These are phyloP conservation scores for Pyracantha coccinea DNA, from an alignment of 331 rosid species.

Conservation along the genomic window DNA sequence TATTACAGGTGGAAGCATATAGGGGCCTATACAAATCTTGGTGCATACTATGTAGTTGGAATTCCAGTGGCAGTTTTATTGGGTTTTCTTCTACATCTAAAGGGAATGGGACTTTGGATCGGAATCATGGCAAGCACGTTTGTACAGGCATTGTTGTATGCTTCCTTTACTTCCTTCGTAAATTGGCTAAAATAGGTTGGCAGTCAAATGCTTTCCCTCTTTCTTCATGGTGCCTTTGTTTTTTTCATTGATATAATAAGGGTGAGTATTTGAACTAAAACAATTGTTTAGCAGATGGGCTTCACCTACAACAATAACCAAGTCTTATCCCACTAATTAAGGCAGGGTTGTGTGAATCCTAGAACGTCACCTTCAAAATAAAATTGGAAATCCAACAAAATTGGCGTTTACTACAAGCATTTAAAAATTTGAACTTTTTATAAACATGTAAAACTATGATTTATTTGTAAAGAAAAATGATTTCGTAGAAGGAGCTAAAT, in stretches of 20 bases:
- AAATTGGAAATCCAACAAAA: too few relatives aligned
- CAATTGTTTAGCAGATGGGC: too few relatives aligned
- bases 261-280: background rate
- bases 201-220: background rate
- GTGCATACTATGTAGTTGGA: constrained; percentile 44
- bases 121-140: constrained; percentile 35
- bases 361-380: too few relatives aligned
- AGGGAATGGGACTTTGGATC: constrained; percentile 48
- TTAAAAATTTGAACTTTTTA: too few relatives aligned
- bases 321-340: too few relatives aligned
- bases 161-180: constrained; percentile 22
- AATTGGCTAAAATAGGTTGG: constrained; percentile 54
- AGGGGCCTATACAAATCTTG: constrained; percentile 50
- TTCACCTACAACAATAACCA: too few relatives aligned
- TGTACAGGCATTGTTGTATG: constrained; percentile 19
- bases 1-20: background rate
- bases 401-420: too few relatives aligned
- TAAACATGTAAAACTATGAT: too few relatives aligned
- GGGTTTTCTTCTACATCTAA: constrained; percentile 26
- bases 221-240: background rate
- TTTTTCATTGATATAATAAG: background rate
- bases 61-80: constrained; percentile 28
- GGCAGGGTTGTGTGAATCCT: too few relatives aligned
- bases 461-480: too few relatives aligned
- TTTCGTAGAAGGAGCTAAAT: too few relatives aligned